Evolutionary conservation across 148 eudicot genomes (phyloP).

Genomic region (Tetragonia tetragonoides): DNA sequence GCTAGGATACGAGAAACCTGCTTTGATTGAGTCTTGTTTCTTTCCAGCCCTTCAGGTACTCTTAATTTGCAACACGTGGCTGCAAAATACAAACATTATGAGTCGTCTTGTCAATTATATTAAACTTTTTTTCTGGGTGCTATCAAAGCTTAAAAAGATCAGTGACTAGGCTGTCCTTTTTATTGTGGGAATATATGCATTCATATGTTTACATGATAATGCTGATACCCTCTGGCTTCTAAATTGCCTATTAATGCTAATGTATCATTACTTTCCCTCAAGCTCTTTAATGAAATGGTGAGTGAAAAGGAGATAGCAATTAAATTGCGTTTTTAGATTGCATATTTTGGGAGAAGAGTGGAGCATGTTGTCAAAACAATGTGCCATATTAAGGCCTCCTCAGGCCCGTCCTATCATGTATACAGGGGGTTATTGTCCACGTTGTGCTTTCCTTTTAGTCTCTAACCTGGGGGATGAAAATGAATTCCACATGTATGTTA

Average conservation of each 20-base stretch:
- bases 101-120: neutral
- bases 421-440: slow-evolving; percentile 3
- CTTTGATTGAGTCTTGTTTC: slow-evolving; percentile 85
- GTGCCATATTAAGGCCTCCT: neutral
- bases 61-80: neutral
- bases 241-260: too few relatives aligned
- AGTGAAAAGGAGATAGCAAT: neutral
- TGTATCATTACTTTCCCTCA: neutral
- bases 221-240: neutral
- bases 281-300: neutral
- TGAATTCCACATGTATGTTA: neutral
- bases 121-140: neutral
- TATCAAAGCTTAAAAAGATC: neutral
- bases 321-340: neutral
- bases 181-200: too few relatives aligned
- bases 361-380: neutral
- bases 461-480: neutral
- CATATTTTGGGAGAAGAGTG: neutral
- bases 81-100: neutral
- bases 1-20: slow-evolving; percentile 86
- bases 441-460: neutral
- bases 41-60: slow-evolving; percentile 99
- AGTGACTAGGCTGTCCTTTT: neutral
- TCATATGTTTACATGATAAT: neutral
- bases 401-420: neutral